phyloP scores from a whole-genome alignment of 805 yeast genomes.

The Metschnikowia koreensis region DNA sequence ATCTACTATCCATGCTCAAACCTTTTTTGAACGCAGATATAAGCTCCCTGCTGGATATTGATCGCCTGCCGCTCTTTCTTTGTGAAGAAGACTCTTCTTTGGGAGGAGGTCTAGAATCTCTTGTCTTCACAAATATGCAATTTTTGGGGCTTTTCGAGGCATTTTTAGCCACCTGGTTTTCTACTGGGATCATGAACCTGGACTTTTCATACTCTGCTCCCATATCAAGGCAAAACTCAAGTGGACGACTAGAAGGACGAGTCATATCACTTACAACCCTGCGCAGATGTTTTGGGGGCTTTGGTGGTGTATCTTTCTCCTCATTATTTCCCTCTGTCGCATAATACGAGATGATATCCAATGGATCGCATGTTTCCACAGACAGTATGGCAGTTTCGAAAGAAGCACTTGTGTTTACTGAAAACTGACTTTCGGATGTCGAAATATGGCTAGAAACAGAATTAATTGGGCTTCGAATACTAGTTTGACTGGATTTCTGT shows the following conservation, averaged over 20 bases:
- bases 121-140: no score
- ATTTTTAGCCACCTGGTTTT: neutral
- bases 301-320: conserved; percentile 7
- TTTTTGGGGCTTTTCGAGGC: neutral
- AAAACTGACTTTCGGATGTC: neutral
- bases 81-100: no score
- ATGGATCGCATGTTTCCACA: conserved; percentile 1
- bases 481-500: neutral
- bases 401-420: neutral
- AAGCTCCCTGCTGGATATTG: no score
- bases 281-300: conserved; percentile 9
- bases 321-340: neutral
- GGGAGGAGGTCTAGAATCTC: no score
- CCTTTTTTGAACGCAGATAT: neutral
- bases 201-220: conserved; percentile 21
- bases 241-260: neutral
- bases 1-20: no score
- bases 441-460: conserved; percentile 1
- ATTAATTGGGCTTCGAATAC: neutral
- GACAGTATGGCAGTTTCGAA: conserved; percentile 8
- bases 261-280: neutral
- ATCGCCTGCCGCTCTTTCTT: no score
- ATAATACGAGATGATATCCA: neutral
- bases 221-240: conserved; percentile 15
- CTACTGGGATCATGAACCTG: conserved; percentile 18